phyloP scores from a whole-genome alignment of 129 eudicot genomes.

The Flaveria linearis region DNA sequence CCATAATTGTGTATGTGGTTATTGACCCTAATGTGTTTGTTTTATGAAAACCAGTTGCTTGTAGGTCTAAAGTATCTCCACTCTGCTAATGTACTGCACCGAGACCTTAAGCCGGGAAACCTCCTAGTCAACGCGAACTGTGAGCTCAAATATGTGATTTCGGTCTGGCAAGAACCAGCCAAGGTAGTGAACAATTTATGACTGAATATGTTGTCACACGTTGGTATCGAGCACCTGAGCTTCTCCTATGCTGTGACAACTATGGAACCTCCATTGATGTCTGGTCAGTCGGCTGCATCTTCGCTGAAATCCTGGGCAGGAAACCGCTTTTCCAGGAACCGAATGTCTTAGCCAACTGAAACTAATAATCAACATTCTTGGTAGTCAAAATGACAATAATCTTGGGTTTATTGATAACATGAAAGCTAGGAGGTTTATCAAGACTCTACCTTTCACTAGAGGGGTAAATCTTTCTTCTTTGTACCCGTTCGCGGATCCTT shows the following conservation, averaged over 20 bases:
- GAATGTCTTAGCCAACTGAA: conserved; percentile 68
- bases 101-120: conserved; percentile 83
- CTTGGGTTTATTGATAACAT: conserved; percentile 61
- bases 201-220: conserved; percentile 90
- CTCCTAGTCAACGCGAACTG: conserved; percentile 72
- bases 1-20: neutral
- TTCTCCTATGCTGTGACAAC: conserved; percentile 71
- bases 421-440: conserved; percentile 57
- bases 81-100: conserved; percentile 84
- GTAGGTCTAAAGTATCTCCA: conserved; percentile 80
- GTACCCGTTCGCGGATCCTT: conserved; percentile 68
- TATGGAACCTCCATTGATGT: conserved; percentile 76
- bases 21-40: neutral
- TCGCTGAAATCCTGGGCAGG: conserved; percentile 82
- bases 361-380: conserved; percentile 65
- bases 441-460: conserved; percentile 47
- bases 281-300: conserved; percentile 90
- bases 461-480: conserved; percentile 51
- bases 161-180: conserved; percentile 82
- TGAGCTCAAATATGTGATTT: conserved; percentile 84
- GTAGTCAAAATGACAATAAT: conserved; percentile 63
- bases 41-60: conserved; percentile 53
- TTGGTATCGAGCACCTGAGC: conserved; percentile 89
- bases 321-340: conserved; percentile 70
- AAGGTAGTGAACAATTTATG: conserved; percentile 70